Evolutionary conservation across 1,284 basidiomycete genomes (phyloP).

Genomic region (Lentinula novae-zelandiae): DNA sequence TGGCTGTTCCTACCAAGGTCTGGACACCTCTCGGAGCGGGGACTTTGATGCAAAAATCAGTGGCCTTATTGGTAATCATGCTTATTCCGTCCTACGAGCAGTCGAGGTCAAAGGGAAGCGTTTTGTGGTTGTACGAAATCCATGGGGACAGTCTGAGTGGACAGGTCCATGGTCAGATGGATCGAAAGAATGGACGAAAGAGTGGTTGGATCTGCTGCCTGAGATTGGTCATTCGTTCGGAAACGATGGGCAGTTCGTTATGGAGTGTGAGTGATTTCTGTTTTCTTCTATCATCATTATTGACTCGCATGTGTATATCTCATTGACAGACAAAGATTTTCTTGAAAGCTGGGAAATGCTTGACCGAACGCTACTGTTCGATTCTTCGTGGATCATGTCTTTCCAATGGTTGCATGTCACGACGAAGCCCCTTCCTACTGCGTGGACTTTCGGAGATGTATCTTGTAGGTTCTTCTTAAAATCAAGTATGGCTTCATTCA

Average conservation of each 20-base stretch:
- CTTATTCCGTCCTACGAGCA: conserved; percentile 30
- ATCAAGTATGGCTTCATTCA: background rate
- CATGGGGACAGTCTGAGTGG: conserved; percentile 32
- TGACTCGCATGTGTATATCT: background rate
- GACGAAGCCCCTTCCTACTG: conserved; percentile 30
- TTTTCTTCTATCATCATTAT: background rate
- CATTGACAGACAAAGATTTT: conserved; percentile 42
- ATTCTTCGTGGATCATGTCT: conserved; percentile 44
- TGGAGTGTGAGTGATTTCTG: background rate
- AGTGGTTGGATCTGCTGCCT: conserved; percentile 26
- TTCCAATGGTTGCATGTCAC: conserved; percentile 44
- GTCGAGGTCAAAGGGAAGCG: conserved; percentile 29
- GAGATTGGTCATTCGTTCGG: conserved; percentile 23
- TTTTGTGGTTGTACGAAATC: conserved; percentile 31
- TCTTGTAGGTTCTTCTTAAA: conserved; percentile 32
- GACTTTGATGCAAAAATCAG: conserved; percentile 26
- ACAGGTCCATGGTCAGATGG: conserved; percentile 34
- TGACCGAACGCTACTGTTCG: conserved; percentile 45
- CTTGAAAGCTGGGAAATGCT: conserved; percentile 41
- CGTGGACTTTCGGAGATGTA: conserved; percentile 47
- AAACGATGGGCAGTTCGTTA: conserved; percentile 14
- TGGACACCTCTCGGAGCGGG: conserved; percentile 33
- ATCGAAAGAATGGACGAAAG: conserved; percentile 30
- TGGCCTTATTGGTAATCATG: conserved; percentile 30
- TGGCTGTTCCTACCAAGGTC: conserved; percentile 35